Evolutionary conservation across 805 yeast genomes (phyloP).

Genomic region (Cyberlindnera meyerae): DNA sequence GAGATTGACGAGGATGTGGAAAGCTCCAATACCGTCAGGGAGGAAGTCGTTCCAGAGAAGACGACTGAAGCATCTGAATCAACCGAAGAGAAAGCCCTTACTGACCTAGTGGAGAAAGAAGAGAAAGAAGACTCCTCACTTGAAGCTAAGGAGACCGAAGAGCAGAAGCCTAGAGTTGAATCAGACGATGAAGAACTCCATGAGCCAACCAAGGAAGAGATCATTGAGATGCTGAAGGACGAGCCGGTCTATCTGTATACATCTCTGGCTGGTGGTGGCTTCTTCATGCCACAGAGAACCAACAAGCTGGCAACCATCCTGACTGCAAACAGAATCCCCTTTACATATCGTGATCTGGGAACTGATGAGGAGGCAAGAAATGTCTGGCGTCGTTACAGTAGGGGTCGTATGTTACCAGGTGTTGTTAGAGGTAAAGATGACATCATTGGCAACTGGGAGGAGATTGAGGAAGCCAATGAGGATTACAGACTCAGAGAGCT

Average conservation of each 20-base stretch:
- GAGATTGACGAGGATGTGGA: not conserved
- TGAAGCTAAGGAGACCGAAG: not conserved
- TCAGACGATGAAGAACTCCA: conserved; percentile 7
- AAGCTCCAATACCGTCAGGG: too few relatives aligned
- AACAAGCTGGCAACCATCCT: conserved; percentile 71
- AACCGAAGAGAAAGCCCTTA: too few relatives aligned
- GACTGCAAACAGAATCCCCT: conserved; percentile 65
- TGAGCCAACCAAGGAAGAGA: conserved; percentile 27
- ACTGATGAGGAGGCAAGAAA: conserved; percentile 83
- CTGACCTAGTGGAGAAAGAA: not conserved
- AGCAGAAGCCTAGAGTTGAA: not conserved
- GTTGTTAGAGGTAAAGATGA: conserved; percentile 79
- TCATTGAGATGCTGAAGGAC: conserved; percentile 25
- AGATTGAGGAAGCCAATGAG: conserved; percentile 82
- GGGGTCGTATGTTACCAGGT: conserved; percentile 77
- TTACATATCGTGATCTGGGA: conserved; percentile 71
- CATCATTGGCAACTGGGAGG: conserved; percentile 80
- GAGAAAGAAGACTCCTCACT: not conserved
- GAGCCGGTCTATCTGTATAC: conserved; percentile 76
- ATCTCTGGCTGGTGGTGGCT: conserved; percentile 81
- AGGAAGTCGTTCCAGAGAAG: too few relatives aligned
- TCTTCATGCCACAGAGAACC: conserved; percentile 72
- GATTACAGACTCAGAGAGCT: conserved; percentile 60
- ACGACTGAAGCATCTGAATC: conserved; percentile 2
- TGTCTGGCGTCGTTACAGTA: conserved; percentile 72